Evolutionary conservation across 2,329 filamentous ascomycete genomes (phyloP), one percentile per base, ranked within the genome.

Genomic region (Neopestalotiopsis sp.): DNA sequence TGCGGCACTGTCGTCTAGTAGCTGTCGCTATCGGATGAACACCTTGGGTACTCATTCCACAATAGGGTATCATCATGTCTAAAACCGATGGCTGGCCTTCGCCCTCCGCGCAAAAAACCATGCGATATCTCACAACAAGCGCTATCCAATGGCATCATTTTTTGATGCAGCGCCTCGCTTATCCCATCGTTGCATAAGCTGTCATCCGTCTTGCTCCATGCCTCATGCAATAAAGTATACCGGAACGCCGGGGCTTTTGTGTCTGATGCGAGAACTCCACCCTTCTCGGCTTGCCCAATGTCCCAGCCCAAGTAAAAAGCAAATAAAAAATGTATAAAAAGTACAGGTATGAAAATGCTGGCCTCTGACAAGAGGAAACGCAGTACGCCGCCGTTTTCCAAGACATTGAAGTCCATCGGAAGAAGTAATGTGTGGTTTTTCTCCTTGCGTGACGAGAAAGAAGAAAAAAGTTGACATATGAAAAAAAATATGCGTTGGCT

Each of bases 201-300:
- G 42, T 67, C 66, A 67, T 67, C 57, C 66, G 14, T 67, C 66
- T 67, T 49, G 59, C 66, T 62, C 66, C 66, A 63, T 67, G 20
- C 38, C 58, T 62, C 66, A 67, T 67, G 59, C 66, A 52, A 62
- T 67, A 34, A 28, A 62, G 40, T 62, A 57, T 49, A 64, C 67
- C 67, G 60, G 67, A 68, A 68, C 67, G 67, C 67, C 67, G 45
- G 67, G 67, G 67, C 67, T 68, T 32, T 52, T 52, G n/a, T 40
- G n/a, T 68, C 24, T 60, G 49, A 64, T 68, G 67, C 45, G 45
- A 52, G 45, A 68, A 60, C 65, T 62, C 59, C 66, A 49, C 20
- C 67, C 67, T 32, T 62, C 65, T 60, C 65, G 60, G 32, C 42
- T 60, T 30, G 66, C 66, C 60, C 30, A 38, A 42, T 67, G 61